Evolutionary conservation across 1,284 basidiomycete genomes (phyloP).

Genomic region (Rhodotorula sp.): DNA sequence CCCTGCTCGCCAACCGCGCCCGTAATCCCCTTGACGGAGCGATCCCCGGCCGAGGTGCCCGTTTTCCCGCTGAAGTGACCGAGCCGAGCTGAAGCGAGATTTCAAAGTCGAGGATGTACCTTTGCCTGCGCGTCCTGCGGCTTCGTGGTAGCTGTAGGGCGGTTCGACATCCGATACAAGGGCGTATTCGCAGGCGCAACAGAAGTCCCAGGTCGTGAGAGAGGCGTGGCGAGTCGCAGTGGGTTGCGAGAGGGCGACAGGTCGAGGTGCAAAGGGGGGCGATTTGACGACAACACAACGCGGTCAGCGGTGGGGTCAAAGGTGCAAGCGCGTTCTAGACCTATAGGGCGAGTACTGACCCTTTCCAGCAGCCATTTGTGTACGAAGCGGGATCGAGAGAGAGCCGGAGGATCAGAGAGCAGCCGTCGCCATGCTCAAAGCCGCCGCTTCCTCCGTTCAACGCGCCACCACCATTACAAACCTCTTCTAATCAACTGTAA

Average conservation of each 20-base stretch:
- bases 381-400: constrained; percentile 5
- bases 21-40: not conserved
- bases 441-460: too few species aligned
- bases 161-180: not conserved
- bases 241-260: not conserved
- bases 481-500: too few species aligned
- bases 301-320: not conserved
- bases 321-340: too few species aligned
- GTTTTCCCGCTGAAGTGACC: too few species aligned
- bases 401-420: not conserved
- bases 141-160: constrained; percentile 33
- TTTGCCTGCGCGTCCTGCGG: constrained; percentile 44
- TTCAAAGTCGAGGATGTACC: constrained; percentile 16
- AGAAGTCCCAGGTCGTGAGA: not conserved
- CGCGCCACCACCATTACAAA: too few species aligned
- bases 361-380: constrained; percentile 18
- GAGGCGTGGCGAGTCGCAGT: not conserved
- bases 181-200: too few species aligned
- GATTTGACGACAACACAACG: not conserved
- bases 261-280: not conserved
- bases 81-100: not conserved
- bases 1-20: too few species aligned
- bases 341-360: not conserved
- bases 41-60: not conserved
- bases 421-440: too few species aligned